Percentiles rank a stretch among this genome's conserved stretches.
Evolutionary conservation across 305 asterid genomes (phyloP).

Genomic region (Withania somnifera): DNA sequence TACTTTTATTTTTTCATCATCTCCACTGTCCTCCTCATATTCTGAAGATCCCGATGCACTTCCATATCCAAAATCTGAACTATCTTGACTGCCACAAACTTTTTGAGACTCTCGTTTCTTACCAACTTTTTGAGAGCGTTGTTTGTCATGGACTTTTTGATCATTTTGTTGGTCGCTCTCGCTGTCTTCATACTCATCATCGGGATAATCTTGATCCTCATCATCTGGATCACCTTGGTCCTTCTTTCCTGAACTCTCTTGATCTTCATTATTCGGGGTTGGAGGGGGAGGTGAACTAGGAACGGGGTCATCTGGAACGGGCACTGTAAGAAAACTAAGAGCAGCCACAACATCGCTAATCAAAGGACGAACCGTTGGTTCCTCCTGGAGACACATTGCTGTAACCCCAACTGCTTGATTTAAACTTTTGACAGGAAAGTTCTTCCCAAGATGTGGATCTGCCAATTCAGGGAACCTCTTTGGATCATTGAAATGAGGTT

Average conservation of each 20-base stretch:
- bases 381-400: slow-evolving; percentile 91
- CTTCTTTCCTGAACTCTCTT: neutral
- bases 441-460: slow-evolving; percentile 54
- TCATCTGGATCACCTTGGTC: neutral
- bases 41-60: slow-evolving; percentile 7
- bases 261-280: neutral
- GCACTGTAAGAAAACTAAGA: slow-evolving; percentile 56
- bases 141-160: neutral
- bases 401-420: slow-evolving; percentile 91
- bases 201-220: neutral
- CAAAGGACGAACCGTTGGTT: slow-evolving; percentile 75
- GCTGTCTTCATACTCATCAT: slow-evolving; percentile 1
- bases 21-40: slow-evolving; percentile 2
- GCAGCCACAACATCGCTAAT: slow-evolving; percentile 70
- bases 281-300: slow-evolving; percentile 5
- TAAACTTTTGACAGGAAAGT: slow-evolving; percentile 44
- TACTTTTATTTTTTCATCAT: neutral
- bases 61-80: neutral
- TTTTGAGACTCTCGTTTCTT: neutral
- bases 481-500: slow-evolving; percentile 59
- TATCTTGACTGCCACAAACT: neutral
- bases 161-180: neutral
- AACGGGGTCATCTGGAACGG: slow-evolving; percentile 28
- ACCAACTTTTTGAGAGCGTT: neutral
- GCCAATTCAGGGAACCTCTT: slow-evolving; percentile 69